Evolutionary conservation across 108 stramenopile species (phyloP).

Genomic region (Parietichytrium sp.): DNA sequence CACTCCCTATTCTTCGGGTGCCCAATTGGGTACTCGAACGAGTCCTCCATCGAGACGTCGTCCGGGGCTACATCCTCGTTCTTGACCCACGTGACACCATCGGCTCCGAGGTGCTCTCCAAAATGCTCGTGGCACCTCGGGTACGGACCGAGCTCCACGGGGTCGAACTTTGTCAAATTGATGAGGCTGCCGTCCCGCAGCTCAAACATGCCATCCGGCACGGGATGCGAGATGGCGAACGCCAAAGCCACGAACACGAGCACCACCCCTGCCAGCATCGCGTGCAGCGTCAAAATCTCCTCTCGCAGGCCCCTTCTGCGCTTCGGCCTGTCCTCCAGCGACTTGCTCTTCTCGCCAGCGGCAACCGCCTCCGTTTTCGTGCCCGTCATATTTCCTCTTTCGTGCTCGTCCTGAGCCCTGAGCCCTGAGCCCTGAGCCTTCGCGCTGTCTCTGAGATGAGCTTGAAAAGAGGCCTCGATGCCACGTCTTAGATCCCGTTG

Average conservation of each 20-base stretch:
- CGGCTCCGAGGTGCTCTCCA: conserved; percentile 18
- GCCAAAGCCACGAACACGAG: neutral
- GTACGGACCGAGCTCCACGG: neutral
- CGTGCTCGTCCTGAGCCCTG: too few relatives aligned
- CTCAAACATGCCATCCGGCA: neutral
- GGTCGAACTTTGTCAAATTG: conserved; percentile 19
- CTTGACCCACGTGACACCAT: neutral
- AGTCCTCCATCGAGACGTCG: neutral
- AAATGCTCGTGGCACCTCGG: conserved; percentile 20
- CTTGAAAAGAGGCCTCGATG: too few relatives aligned
- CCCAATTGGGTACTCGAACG: conserved; percentile 1
- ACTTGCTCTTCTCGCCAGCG: too few relatives aligned
- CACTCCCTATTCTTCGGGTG: conserved; percentile 17
- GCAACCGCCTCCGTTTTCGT: too few relatives aligned
- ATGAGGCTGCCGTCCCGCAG: neutral
- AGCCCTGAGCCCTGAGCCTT: too few relatives aligned
- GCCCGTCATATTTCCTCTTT: too few relatives aligned
- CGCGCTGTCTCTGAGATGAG: too few relatives aligned
- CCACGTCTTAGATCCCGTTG: too few relatives aligned
- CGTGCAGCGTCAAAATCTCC: conserved; percentile 11
- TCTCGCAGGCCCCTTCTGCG: neutral
- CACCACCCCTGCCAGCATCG: neutral
- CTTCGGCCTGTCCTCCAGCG: too few relatives aligned
- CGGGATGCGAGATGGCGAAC: neutral
- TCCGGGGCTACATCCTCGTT: neutral